Conservation (phyloP, 2,329 filamentous ascomycete genomes). For the Hypoxylon sp. region DNA sequence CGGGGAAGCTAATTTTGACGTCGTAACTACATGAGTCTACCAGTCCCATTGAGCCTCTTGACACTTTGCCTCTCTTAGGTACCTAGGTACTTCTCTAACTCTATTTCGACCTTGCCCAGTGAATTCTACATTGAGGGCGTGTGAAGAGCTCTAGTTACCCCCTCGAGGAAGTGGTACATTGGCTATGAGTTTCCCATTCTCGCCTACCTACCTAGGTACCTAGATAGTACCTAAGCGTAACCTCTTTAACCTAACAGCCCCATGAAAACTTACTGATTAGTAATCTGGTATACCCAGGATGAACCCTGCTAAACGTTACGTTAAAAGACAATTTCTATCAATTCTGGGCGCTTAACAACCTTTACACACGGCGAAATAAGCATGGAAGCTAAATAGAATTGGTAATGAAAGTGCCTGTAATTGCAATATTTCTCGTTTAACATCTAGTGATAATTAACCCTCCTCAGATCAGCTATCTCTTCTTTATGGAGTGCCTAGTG, state of each 20-base stretch:
- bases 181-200: too few relatives aligned
- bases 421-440: neutral
- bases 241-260: too few relatives aligned
- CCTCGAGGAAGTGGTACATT: too few relatives aligned
- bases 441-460: neutral
- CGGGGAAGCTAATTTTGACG: constrained; percentile 20
- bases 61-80: too few relatives aligned
- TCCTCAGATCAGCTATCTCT: neutral
- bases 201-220: too few relatives aligned
- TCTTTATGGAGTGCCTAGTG: neutral
- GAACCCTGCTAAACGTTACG: neutral
- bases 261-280: too few relatives aligned
- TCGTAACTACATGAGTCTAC: neutral
- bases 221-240: too few relatives aligned
- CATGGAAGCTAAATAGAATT: neutral
- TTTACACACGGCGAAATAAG: neutral
- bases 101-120: too few relatives aligned
- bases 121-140: too few relatives aligned
- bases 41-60: neutral
- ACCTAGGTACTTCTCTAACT: too few relatives aligned
- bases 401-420: neutral
- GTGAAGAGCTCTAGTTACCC: too few relatives aligned
- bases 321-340: neutral
- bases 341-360: neutral
- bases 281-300: too few relatives aligned